Conservation (phyloP, 2,329 filamentous ascomycete genomes). For the Fusarium burgessii region DNA sequence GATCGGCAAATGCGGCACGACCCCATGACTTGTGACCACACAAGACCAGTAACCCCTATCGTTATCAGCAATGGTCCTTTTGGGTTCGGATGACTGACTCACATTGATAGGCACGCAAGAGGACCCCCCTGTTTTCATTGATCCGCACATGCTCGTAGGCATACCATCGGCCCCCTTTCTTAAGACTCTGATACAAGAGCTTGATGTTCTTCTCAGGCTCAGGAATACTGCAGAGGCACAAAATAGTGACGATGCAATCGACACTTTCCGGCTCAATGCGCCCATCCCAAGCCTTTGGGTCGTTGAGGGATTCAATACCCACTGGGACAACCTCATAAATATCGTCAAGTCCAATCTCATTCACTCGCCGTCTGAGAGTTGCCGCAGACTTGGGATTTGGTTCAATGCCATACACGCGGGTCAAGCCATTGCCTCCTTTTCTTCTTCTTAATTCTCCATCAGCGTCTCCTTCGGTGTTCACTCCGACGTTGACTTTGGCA, state of each 20-base stretch:
- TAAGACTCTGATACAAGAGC: constrained; percentile 68
- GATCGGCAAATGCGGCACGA: constrained; percentile 64
- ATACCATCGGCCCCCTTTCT: constrained; percentile 72
- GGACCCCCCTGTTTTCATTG: constrained; percentile 52
- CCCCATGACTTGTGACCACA: constrained; percentile 65
- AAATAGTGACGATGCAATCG: constrained; percentile 70
- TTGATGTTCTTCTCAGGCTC: constrained; percentile 67
- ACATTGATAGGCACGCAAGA: constrained; percentile 64
- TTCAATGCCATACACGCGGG: constrained; percentile 72
- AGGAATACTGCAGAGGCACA: constrained; percentile 74
- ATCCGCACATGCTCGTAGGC: constrained; percentile 70
- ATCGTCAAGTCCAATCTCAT: constrained; percentile 64
- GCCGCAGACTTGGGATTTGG: constrained; percentile 68
- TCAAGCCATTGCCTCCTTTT: constrained; percentile 48
- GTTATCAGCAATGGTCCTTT: constrained; percentile 7
- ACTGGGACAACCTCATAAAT: constrained; percentile 72
- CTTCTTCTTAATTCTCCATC: constrained; percentile 39
- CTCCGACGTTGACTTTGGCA: constrained; percentile 44
- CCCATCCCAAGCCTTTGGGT: constrained; percentile 56
- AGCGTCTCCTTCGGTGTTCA: constrained; percentile 1
- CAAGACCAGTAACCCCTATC: constrained; percentile 62
- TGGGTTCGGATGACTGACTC: constrained; percentile 45
- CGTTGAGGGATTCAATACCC: constrained; percentile 69
- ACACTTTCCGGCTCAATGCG: constrained; percentile 63
- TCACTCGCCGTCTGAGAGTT: constrained; percentile 60